phyloP scores from a whole-genome alignment of 805 yeast genomes.

The Yamadazyma akitaensis region DNA sequence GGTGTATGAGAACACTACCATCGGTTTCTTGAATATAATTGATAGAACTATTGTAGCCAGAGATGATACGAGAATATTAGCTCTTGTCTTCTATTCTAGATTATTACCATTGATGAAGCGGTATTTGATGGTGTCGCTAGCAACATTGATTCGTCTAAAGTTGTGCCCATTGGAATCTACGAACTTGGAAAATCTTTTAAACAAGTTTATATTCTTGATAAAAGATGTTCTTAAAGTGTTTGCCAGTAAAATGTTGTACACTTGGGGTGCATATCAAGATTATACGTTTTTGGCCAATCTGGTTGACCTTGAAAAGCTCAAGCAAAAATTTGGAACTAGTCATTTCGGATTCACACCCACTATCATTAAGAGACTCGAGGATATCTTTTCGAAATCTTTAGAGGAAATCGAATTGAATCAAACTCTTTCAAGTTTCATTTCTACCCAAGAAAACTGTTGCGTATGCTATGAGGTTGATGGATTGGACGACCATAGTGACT shows the following conservation, averaged over 20 bases:
- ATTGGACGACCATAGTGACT: not conserved
- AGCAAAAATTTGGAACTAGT: not conserved
- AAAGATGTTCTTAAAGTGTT: not conserved
- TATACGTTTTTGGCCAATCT: not conserved
- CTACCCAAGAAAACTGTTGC: not conserved
- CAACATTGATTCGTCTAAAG: not conserved
- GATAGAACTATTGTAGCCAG: not conserved
- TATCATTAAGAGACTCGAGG: not conserved
- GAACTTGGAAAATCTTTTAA: not conserved
- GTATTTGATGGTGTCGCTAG: not conserved
- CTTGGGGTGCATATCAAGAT: not conserved
- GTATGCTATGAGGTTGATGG: not conserved
- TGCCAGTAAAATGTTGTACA: not conserved
- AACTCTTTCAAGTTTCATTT: not conserved
- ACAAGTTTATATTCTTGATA: not conserved
- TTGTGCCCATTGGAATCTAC: not conserved
- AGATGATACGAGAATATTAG: not conserved
- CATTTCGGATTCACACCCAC: not conserved
- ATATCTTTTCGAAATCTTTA: not conserved
- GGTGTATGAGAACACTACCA: not conserved
- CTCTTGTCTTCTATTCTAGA: not conserved
- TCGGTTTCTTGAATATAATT: not conserved
- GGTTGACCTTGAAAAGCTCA: not conserved
- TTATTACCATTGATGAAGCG: slow-evolving; percentile 1
- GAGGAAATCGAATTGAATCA: not conserved